Base-by-base conservation (phyloP, 768 basidiomycete genomes). In the Russula vinacea region DNA sequence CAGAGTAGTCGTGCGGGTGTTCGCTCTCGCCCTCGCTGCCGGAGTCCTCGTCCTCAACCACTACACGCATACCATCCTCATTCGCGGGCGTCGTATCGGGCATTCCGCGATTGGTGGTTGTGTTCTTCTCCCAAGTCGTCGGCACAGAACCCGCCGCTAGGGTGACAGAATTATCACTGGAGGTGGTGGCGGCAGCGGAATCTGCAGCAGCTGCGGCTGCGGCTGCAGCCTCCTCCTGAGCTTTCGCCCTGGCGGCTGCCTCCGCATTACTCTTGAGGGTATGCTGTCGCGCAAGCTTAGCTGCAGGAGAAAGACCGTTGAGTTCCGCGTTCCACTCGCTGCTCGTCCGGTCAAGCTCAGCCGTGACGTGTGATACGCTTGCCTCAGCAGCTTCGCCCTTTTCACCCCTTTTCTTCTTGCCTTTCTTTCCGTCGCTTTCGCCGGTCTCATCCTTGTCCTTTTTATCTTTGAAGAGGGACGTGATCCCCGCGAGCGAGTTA, bases 391-490 rank as follows among this genome's bases (percentile, higher is more conserved):
- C 84, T 54, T 81, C 81, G 44, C 82, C 81, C 76, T 92, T 90
- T 65, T 81, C 80, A 64, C 79, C 80, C 67, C 83, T 80, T 74
- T 80, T 76, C 73, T 73, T 74, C 69, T 77, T 80, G 62, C 77
- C 70, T 71, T 84, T 85, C 74, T 83, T 81, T 22, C 74, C 73
- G 11, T 64, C 70, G 39, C 66, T 71, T 35, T 57, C 62, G 17
- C 64, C 74, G 19, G 64, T 62, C 2, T 72, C 76, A 57, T 85
- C 85, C 71, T 85, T 78, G 35, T 76, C 74, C 60, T 81, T 78
- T 74, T 87, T 92, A 73, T 94, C 92, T 76, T 95, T 96, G 82
- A 98, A 97, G 62, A 98, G 78, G 55, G 89, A 91, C 22, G 94
- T 93, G 73, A 98, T 94, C 33, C 93, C 90, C 58, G 90, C 89